Evolutionary conservation across 495 filamentous ascomycete genomes (phyloP).

Genomic region (Penicillium crystallinum): DNA sequence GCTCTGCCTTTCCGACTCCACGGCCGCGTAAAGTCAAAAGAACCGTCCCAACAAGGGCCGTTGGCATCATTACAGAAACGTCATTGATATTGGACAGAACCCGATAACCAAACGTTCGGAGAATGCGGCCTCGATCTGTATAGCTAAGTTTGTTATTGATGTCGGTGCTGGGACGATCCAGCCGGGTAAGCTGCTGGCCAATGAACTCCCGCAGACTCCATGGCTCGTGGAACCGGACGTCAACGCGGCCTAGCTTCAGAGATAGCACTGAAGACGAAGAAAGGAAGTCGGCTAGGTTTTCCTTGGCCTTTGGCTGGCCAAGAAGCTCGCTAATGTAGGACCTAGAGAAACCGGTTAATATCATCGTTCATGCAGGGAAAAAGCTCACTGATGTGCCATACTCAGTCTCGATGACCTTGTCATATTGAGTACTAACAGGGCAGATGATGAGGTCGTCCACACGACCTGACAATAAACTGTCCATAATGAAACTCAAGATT

Average conservation of each 20-base stretch:
- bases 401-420: constrained; percentile 97
- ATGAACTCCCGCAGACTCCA: constrained; percentile 85
- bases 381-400: constrained; percentile 20
- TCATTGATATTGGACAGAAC: constrained; percentile 92
- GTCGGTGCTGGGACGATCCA: constrained; percentile 28
- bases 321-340: constrained; percentile 92
- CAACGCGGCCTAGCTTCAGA: constrained; percentile 82
- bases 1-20: constrained; percentile 81
- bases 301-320: constrained; percentile 89
- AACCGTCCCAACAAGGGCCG: constrained; percentile 89
- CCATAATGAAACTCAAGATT: constrained; percentile 88
- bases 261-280: constrained; percentile 85
- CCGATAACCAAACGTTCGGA: constrained; percentile 82
- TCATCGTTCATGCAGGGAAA: constrained; percentile 6
- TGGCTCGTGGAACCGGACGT: constrained; percentile 91
- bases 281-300: constrained; percentile 84
- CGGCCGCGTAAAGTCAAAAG: constrained; percentile 86
- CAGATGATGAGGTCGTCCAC: constrained; percentile 88
- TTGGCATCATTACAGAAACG: constrained; percentile 96
- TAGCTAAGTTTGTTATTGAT: constrained; percentile 37
- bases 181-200: constrained; percentile 58
- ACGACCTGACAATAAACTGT: constrained; percentile 81
- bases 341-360: constrained; percentile 18
- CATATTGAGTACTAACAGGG: constrained; percentile 94
- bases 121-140: constrained; percentile 54